Evolutionary conservation across 805 yeast genomes (phyloP), one percentile per base, ranked within the genome.

Genomic region (Sugiyamaella qingdaonensis): DNA sequence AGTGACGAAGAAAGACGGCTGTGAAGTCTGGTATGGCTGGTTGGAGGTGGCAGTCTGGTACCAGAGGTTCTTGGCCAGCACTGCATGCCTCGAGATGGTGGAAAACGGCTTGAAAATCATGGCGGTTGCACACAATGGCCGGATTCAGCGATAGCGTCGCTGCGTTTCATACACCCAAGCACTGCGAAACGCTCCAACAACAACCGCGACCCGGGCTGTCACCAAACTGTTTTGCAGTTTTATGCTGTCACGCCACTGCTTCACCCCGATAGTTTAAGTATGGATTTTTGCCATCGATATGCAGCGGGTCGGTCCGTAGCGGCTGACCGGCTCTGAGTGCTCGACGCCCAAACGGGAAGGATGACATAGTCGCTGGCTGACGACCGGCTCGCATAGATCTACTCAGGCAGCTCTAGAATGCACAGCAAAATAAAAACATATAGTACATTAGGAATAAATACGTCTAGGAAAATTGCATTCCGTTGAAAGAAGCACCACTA

Each of bases 21-120:
- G 65, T 19, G 65, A 54, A 11, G 66, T 55, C 11, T 50, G 55
- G 49, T 56, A 51, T 11, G 51, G 56, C 9, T 50, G 54, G 51
- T 56, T 54, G 18, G 48, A 19, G 27, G 70, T 57, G 13, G 71
- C 54, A 21, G 69, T 63, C 64, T 49, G 52, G 33, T 36, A 24
- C 54, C 70, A 71, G 37, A 71, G 56, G 52, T 64, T 68, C 56
- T 72, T 67, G 35, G 76, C 74, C 48, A 72, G 66, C 50, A 68
- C 60, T 9, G 74, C 68, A 35, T 71, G 69, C 47, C 73, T 62
- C 24, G 73, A 65, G 37, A 71, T 55, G 43, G 62, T 58, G 19
- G 69, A 63, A 46, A 70, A 66, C 16, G 75, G 64, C 59, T 71
- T 71, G 65, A 71, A 66, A 42, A 69, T 60, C 74, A 71, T 70